Base-by-base conservation (phyloP, 805 yeast species). In the Suhomyces xylopsoci region DNA sequence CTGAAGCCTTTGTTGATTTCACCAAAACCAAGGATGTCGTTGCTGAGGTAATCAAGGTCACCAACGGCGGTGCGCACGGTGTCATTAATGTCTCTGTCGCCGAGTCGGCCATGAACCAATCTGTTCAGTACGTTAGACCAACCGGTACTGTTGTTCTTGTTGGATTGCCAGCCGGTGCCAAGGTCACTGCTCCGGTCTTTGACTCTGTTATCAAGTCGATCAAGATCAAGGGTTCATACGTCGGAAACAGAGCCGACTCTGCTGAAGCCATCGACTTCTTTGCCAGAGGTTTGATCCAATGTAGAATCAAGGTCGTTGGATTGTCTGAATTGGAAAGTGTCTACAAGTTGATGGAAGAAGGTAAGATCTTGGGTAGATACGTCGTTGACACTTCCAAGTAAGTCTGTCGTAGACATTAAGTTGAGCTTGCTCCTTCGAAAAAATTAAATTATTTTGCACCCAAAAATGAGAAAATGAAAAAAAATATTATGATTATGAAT, bases 191-290 rank as follows among this genome's bases (percentile, higher is more conserved):
- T 41, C 80, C 82, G 53, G 90, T 90, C 51, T 86, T 88, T 77
- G 75, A 78, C 58, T 83, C 87, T 49, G 96, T 89, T 55, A 85
- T 87, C 60, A 86, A 81, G 73, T 82, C 89, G 54, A 77, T 87
- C 69, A 76, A 77, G 65, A 85, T 89, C 67, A 82, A 78, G 69
- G 96, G 94, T 62, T 88, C 96, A 50, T 87, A 87, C 67, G 96
- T 89, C 57, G 96, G 96, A 64, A 88, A 88, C 83, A 85, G 96
- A 74, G 87, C 87, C 59, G 96, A 90, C 74, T 82, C 93, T 59
- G 81, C 85, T 58, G 92, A 88, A 77, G 91, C 92, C 51, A 72
- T 26, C 88, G 88, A 85, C 63, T 86, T 87, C 80, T 85, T 84
- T 73, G 57, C 78, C 61, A 79, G 89, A 69, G 93, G 92, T 56